Evolutionary conservation across 2,329 filamentous ascomycete species (phyloP).

Genomic region (Monosporascus sp.): DNA sequence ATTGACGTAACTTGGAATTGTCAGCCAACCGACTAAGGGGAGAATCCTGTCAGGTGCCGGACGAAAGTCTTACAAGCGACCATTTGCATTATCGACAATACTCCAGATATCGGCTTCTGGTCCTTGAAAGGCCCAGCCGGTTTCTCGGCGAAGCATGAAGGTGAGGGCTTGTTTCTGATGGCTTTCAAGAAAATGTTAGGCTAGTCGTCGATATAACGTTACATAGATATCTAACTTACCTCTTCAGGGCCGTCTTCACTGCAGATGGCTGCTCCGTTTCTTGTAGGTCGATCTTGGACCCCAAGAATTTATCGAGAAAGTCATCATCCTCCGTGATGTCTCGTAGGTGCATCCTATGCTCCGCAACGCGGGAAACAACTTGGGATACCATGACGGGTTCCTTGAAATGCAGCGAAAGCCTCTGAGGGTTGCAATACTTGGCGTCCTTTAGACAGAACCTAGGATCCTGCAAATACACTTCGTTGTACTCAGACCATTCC

Average conservation of each 20-base stretch:
- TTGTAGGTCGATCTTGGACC: slow-evolving; percentile 17
- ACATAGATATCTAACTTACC: slow-evolving; percentile 9
- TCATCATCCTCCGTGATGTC: slow-evolving; percentile 10
- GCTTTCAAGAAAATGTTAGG: slow-evolving; percentile 17
- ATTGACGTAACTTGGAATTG: background rate
- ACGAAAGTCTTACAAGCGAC: slow-evolving; percentile 14
- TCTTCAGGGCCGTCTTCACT: slow-evolving; percentile 19
- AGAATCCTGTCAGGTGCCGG: background rate
- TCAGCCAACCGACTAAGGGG: background rate
- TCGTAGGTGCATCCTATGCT: slow-evolving; percentile 1
- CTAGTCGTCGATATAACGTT: background rate
- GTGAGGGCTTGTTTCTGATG: slow-evolving; percentile 40
- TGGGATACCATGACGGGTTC: background rate
- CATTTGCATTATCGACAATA: slow-evolving; percentile 11
- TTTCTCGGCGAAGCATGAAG: slow-evolving; percentile 36
- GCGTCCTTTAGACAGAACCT: slow-evolving; percentile 19
- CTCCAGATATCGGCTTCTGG: slow-evolving; percentile 30
- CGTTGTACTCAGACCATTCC: slow-evolving; percentile 25
- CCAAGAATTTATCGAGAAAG: slow-evolving; percentile 18
- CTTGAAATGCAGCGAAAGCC: slow-evolving; percentile 19
- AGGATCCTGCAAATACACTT: slow-evolving; percentile 32
- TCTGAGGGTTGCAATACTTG: slow-evolving; percentile 32
- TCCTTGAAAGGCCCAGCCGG: slow-evolving; percentile 28
- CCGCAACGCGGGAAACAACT: background rate
- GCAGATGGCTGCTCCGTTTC: slow-evolving; percentile 16